Percentiles rank a stretch among this genome's conserved stretches.
Conservation (phyloP, 2,329 filamentous ascomycete species). For the Penicillium sp. region DNA sequence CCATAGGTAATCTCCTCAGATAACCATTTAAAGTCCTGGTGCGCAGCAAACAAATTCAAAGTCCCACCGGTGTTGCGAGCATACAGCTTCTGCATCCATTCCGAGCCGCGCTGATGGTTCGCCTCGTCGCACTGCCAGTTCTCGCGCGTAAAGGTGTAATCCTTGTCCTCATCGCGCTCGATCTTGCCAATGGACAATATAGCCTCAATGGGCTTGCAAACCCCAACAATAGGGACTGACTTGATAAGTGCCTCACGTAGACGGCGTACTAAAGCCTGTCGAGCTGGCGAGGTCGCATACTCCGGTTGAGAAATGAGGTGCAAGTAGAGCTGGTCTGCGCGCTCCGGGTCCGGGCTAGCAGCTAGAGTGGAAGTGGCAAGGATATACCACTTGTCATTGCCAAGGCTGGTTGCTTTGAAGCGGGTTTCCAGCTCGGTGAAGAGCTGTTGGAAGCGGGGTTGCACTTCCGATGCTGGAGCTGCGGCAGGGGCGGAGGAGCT, state of each 20-base stretch:
- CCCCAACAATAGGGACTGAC: constrained; percentile 58
- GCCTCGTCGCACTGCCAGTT: constrained; percentile 60
- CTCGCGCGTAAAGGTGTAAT: constrained; percentile 56
- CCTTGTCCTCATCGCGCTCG: constrained; percentile 59
- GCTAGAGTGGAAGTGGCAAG: constrained; percentile 47
- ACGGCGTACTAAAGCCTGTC: constrained; percentile 38
- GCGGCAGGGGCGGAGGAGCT: constrained; percentile 10
- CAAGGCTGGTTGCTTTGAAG: constrained; percentile 28
- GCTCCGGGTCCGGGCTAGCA: constrained; percentile 54
- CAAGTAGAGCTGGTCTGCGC: constrained; percentile 56
- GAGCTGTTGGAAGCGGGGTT: constrained; percentile 30
- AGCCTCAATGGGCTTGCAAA: constrained; percentile 64
- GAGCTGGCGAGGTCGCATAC: constrained; percentile 29
- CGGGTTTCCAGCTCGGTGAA: constrained; percentile 31
- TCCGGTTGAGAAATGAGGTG: constrained; percentile 56
- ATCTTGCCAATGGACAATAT: constrained; percentile 57
- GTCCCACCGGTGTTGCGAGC: constrained; percentile 47
- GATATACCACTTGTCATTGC: constrained; percentile 35
- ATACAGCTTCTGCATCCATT: constrained; percentile 61
- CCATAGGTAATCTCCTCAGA: constrained; percentile 73
- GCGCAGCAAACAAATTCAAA: constrained; percentile 32
- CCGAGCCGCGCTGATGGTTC: constrained; percentile 54
- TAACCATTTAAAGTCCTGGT: constrained; percentile 64
- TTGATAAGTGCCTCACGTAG: constrained; percentile 62
- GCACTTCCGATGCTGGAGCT: constrained; percentile 15